phyloP scores from a whole-genome alignment of 352 stramenopile genomes.

The Phytophthora vignae region DNA sequence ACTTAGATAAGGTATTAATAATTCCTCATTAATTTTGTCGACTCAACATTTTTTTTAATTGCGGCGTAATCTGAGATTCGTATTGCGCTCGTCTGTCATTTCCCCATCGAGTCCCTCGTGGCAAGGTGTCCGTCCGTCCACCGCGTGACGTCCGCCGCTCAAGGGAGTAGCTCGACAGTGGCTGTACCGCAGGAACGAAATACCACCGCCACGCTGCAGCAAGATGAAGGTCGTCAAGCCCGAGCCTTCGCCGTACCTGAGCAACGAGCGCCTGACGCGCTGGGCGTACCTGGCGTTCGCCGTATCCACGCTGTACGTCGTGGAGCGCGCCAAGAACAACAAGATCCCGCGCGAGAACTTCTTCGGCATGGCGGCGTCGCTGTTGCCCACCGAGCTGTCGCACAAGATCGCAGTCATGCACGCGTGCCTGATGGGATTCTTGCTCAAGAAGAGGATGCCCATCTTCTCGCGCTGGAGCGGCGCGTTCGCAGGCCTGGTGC shows the following conservation, averaged over 20 bases:
- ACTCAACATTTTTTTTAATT: slow-evolving; percentile 25
- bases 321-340: slow-evolving; percentile 52
- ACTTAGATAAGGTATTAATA: no score
- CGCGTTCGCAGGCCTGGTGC: slow-evolving; percentile 50
- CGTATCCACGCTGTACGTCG: slow-evolving; percentile 48
- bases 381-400: slow-evolving; percentile 61
- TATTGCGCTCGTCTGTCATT: slow-evolving; percentile 31
- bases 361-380: slow-evolving; percentile 45
- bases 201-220: neutral
- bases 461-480: slow-evolving; percentile 65
- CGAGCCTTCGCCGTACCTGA: slow-evolving; percentile 27
- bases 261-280: slow-evolving; percentile 42
- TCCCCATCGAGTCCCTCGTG: slow-evolving; percentile 6
- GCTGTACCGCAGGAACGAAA: slow-evolving; percentile 6
- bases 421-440: slow-evolving; percentile 41
- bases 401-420: slow-evolving; percentile 59
- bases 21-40: slow-evolving; percentile 16
- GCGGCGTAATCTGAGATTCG: slow-evolving; percentile 8
- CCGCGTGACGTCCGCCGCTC: slow-evolving; percentile 17
- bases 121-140: neutral
- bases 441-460: slow-evolving; percentile 54
- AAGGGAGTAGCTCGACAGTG: slow-evolving; percentile 24
- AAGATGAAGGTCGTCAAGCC: slow-evolving; percentile 43
- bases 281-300: slow-evolving; percentile 53
- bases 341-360: slow-evolving; percentile 57